These are phyloP conservation scores for Microdochium nivale DNA, from an alignment of 2,329 filamentous ascomycete species.

Conservation along the genomic window DNA sequence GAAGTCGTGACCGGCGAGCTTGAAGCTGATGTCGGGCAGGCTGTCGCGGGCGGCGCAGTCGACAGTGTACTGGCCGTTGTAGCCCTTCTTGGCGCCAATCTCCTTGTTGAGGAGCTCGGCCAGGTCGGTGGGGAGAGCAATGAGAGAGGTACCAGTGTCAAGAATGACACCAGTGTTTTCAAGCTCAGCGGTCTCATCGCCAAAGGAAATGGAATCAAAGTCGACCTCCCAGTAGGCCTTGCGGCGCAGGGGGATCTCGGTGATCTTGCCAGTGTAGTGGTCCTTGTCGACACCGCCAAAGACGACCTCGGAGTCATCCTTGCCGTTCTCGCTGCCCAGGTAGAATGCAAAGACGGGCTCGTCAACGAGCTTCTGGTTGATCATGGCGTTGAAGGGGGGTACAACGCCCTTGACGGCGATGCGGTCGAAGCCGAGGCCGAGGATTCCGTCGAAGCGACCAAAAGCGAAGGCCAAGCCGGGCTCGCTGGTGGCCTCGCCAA, in stretches of 20 bases:
- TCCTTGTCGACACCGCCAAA: constrained; percentile 83
- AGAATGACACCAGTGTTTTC: constrained; percentile 95
- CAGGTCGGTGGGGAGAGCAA: constrained; percentile 82
- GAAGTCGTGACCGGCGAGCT: constrained; percentile 85
- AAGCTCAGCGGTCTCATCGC: constrained; percentile 76
- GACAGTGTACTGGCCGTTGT: constrained; percentile 91
- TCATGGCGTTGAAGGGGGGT: constrained; percentile 93
- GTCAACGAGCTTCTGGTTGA: constrained; percentile 83
- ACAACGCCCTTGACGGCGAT: constrained; percentile 96
- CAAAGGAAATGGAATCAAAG: constrained; percentile 83
- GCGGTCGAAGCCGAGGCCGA: constrained; percentile 88
- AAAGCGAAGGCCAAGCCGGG: constrained; percentile 97
- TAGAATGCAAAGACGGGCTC: constrained; percentile 96
- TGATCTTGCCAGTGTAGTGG: constrained; percentile 78
- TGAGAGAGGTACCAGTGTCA: constrained; percentile 96
- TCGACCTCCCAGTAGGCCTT: constrained; percentile 99
- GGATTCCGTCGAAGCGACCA: constrained; percentile 91
- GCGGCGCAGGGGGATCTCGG: constrained; percentile 87
- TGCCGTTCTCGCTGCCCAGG: constrained; percentile 63
- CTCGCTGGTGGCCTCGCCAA: constrained; percentile 92
- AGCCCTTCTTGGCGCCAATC: constrained; percentile 97
- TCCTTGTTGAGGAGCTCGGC: constrained; percentile 96
- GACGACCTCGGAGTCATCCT: constrained; percentile 72
- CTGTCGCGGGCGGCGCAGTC: constrained; percentile 77
- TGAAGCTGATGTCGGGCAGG: constrained; percentile 89